Base-by-base conservation (phyloP, 805 yeast genomes). In the Wickerhamiella vanderwaltii region DNA sequence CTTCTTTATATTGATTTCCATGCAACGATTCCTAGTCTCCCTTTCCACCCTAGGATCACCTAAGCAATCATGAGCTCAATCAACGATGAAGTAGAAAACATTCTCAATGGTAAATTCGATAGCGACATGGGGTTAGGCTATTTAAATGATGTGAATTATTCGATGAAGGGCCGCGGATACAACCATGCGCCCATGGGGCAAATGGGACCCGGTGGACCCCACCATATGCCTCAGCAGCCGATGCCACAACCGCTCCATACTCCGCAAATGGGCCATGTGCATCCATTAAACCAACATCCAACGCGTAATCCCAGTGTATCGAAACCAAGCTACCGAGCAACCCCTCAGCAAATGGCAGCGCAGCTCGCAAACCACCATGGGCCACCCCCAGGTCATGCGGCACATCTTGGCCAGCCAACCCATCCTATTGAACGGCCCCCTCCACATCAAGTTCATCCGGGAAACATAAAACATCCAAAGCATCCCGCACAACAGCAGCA, bases 281-380 rank as follows among this genome's bases (percentile, higher is more conserved):
- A 33, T 23, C 26, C 26, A 23, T 11, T 7, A 7, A 11, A 7
- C 9, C 26, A 23, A 23, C 9, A 11, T 11, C 26, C 26, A 7
- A 23, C 11, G 9, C 26, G 9, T 23, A 7, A 23, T 11, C 26
- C 26, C 7, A 23, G 9, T 7, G 26, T 7, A 11, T 11, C 26
- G 26, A 23, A 11, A 7, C 26, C 26, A 23, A 11, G 26, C 26
- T 23, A 23, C 26, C 15, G 40, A 19, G 40, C 28, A 13, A 37
- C 40, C 20, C 40, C 40, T n/a, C 40, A 37, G 34, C 40, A 37
- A 29, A 13, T 37, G 16, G 32, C 40, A 13, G 40, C 40, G 7
- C 40, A 37, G 13, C 18, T 37, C 7, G 17, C 36, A 16, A n/a
- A n/a, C n/a, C n/a, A n/a, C n/a, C n/a, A n/a, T n/a, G n/a, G 9